Evolutionary conservation across 805 yeast species (phyloP).

Genomic region (Zygosaccharomyces kombuchaensis): DNA sequence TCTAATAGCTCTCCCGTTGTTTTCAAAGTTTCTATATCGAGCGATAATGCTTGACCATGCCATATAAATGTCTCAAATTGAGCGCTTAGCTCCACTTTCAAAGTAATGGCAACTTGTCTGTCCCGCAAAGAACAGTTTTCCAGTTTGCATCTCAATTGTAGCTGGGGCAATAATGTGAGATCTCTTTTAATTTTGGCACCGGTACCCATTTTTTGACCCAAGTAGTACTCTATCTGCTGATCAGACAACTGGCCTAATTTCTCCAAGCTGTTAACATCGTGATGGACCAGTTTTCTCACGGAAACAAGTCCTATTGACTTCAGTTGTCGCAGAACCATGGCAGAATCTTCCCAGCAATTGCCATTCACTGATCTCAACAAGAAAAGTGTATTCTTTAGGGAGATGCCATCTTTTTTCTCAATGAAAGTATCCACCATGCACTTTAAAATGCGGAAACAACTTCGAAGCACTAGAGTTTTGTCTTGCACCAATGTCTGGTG

Average conservation of each 20-base stretch:
- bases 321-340: constrained; percentile 44
- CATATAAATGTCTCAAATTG: constrained; percentile 24
- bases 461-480: constrained; percentile 41
- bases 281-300: constrained; percentile 37
- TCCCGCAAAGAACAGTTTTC: constrained; percentile 11
- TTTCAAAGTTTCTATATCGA: constrained; percentile 32
- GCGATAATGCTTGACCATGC: constrained; percentile 35
- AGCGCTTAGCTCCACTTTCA: constrained; percentile 25
- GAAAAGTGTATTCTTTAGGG: constrained; percentile 38
- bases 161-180: constrained; percentile 36
- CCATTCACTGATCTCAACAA: constrained; percentile 41
- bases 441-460: constrained; percentile 40
- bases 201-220: constrained; percentile 40
- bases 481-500: constrained; percentile 43
- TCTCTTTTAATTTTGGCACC: constrained; percentile 39
- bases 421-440: constrained; percentile 44
- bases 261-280: constrained; percentile 34
- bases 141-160: constrained; percentile 26
- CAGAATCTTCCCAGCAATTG: constrained; percentile 48
- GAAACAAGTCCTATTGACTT: constrained; percentile 43
- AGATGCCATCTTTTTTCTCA: constrained; percentile 40
- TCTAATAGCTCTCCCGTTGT: constrained; percentile 40
- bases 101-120: constrained; percentile 11
- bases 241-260: constrained; percentile 32
- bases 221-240: constrained; percentile 39